Evolutionary conservation across 2,329 filamentous ascomycete genomes (phyloP).

Genomic region (Colletotrichum gigasporum): DNA sequence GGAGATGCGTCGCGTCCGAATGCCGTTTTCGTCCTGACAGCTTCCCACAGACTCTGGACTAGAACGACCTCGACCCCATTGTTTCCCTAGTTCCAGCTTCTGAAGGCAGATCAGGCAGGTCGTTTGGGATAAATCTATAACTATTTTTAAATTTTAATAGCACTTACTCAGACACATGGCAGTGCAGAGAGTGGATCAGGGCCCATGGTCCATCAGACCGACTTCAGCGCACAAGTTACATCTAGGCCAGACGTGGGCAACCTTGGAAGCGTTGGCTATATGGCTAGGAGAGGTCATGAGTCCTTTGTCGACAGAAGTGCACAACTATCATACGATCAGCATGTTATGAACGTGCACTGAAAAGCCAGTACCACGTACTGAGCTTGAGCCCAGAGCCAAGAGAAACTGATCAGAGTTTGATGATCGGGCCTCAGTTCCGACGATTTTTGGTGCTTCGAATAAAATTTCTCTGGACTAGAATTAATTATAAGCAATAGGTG

Average conservation of each 20-base stretch:
- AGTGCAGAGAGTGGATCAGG: neutral
- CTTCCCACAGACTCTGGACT: neutral
- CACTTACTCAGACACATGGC: constrained; percentile 4
- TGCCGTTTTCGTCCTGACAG: neutral
- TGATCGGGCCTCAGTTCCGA: neutral
- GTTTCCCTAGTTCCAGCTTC: neutral
- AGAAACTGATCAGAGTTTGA: constrained; percentile 1
- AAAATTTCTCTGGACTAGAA: neutral
- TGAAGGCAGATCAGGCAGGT: neutral
- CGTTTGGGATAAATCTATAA: constrained; percentile 7
- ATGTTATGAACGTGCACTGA: constrained; percentile 3
- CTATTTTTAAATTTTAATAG: constrained; percentile 24
- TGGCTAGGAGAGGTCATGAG: no score
- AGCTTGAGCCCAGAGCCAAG: constrained; percentile 13
- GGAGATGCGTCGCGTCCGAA: neutral
- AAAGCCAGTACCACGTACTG: neutral
- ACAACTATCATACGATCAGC: neutral
- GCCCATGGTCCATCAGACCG: constrained; percentile 1
- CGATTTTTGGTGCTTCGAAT: neutral
- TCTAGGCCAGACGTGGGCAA: neutral
- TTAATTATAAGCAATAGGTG: neutral
- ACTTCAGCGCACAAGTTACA: neutral
- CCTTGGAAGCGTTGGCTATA: neutral
- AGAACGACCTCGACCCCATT: neutral
- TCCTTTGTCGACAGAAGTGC: no score